Evolutionary conservation across 2,329 filamentous ascomycete genomes (phyloP), one percentile per base, ranked within the genome.

Genomic region (Dactylonectria macrodidyma): DNA sequence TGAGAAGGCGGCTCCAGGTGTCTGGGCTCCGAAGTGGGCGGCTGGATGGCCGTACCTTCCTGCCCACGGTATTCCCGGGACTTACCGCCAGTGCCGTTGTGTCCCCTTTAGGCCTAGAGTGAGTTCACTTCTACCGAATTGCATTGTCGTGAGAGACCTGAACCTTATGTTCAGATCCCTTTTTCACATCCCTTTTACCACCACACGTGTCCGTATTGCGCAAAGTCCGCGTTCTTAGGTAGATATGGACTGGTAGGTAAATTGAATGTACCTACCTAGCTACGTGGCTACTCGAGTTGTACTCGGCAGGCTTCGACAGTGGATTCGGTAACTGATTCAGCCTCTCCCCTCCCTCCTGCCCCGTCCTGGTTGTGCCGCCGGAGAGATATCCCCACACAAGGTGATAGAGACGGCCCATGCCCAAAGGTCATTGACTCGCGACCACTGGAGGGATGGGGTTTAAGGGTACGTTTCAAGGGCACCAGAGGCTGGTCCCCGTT

Each of bases 1-100:
- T 10, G 22, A 30, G 34, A 19, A 22, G 38, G 34, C 47, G 47
- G 38, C 41, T 19, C n/a, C 16, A 44, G 41, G 26, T 5, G 26
- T 4, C 26, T 30, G 26, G 47, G 11, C 41, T 19, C n/a, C 16
- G n/a, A 14, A 44, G 41, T 50, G 54, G 46, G 52, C 52, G 33
- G 56, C 63, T 46, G 57, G 58, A 38, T 59, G 34, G 50, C 60
- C 67, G 50, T 62, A 59, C 66, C 59, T 66, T 71, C 59, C 65
- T 52, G 51, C 22, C 55, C 60, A 57, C 47, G 56, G 61, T 73
- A 73, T 75, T 72, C 65, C 72, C 65, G 65, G 62, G 58, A 55
- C 36, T 66, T 67, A 59, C 55, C 67, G 65, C 61, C 50, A 62
- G 51, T 46, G 38, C 16, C 24, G 46, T 36, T n/a, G 24, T 56